Percentiles rank a stretch among this genome's conserved stretches.
phyloP scores from a whole-genome alignment of 371 early-diverging fungal genomes.

The Circinella minor region DNA sequence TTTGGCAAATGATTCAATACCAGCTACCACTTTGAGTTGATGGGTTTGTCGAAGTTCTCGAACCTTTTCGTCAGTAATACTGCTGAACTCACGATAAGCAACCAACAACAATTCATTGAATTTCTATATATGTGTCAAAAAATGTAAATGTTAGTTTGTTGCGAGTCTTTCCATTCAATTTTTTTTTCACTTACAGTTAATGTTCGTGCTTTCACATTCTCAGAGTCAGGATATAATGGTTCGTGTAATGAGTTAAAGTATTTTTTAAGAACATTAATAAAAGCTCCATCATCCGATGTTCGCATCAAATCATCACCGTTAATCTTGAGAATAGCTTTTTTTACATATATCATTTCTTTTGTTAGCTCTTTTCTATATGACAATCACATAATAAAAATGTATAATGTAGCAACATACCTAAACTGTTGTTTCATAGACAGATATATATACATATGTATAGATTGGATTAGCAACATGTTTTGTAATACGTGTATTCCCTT shows the following conservation, averaged over 20 bases:
- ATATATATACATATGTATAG: background rate
- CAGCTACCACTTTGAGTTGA: conserved; percentile 92
- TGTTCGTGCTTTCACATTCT: conserved; percentile 52
- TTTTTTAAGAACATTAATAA: conserved; percentile 79
- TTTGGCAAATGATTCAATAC: conserved; percentile 92
- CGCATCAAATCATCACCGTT: conserved; percentile 88
- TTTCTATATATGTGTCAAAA: conserved; percentile 37
- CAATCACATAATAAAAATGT: background rate
- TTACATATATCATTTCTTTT: too few species aligned
- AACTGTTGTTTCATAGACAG: conserved; percentile 56
- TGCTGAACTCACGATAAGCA: conserved; percentile 91
- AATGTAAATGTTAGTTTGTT: too few species aligned
- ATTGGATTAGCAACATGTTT: background rate
- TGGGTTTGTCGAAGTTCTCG: conserved; percentile 82
- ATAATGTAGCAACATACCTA: conserved; percentile 50
- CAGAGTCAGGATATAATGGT: conserved; percentile 59
- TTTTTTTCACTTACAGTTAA: conserved; percentile 52
- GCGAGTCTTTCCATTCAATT: background rate
- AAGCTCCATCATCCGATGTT: conserved; percentile 89
- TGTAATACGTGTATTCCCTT: too few species aligned
- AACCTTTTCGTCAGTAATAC: conserved; percentile 79
- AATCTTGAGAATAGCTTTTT: conserved; percentile 82
- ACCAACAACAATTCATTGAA: conserved; percentile 91
- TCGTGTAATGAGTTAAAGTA: conserved; percentile 78
- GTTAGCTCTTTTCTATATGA: too few species aligned